These are phyloP conservation scores for Beauveria varroae DNA, from an alignment of 2,329 filamentous ascomycete species.

Conservation along the genomic window DNA sequence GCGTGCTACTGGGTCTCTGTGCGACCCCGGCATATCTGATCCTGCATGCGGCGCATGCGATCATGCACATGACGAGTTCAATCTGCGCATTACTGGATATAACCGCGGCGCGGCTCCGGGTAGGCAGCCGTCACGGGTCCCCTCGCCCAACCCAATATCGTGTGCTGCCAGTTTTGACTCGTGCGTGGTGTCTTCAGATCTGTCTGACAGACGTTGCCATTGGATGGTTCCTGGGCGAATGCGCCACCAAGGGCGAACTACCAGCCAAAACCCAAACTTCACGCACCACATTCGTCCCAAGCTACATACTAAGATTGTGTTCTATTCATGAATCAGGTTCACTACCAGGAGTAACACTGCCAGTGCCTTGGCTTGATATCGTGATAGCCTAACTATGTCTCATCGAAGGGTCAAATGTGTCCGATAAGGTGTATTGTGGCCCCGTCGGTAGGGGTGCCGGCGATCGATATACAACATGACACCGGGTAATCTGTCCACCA, in stretches of 20 bases:
- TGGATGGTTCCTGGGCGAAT: neutral
- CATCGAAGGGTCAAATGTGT: neutral
- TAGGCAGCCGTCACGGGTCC: neutral
- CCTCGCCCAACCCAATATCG: neutral
- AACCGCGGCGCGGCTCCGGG: neutral
- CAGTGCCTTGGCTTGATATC: neutral
- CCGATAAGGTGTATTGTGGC: neutral
- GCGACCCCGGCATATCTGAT: neutral
- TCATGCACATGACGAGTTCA: neutral
- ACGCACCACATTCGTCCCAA: neutral
- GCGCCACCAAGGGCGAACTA: neutral
- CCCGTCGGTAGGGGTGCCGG: neutral
- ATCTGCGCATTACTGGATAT: neutral
- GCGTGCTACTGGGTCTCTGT: neutral
- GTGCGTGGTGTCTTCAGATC: neutral
- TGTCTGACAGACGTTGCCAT: neutral
- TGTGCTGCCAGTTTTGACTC: neutral
- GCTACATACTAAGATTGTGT: neutral
- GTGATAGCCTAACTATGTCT: neutral
- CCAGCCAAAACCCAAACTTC: neutral
- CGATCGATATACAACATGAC: neutral
- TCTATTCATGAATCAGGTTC: neutral
- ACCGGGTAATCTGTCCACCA: neutral
- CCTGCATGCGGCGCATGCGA: conserved; percentile 1
- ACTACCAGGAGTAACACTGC: neutral